Evolutionary conservation across 768 basidiomycete species (phyloP).

Genomic region (Cystobasidium onofrii): DNA sequence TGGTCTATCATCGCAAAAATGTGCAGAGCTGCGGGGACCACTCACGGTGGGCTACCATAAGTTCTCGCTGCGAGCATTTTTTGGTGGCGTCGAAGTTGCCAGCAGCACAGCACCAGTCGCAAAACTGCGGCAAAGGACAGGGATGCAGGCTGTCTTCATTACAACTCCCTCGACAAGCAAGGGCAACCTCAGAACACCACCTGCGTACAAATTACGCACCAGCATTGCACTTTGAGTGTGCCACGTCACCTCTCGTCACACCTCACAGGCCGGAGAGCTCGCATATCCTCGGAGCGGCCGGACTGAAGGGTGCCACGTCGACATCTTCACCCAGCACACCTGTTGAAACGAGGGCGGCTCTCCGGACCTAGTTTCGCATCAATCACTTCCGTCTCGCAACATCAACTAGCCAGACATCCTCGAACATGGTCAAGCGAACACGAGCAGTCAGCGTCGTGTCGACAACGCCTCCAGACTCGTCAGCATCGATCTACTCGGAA

Average conservation of each 20-base stretch:
- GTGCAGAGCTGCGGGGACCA: too few species aligned
- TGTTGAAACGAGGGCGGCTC: neutral
- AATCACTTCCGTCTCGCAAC: neutral
- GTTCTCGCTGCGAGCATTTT: too few species aligned
- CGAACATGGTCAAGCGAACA: slow-evolving; percentile 1
- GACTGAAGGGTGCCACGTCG: neutral
- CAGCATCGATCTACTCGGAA: neutral
- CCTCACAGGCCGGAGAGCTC: neutral
- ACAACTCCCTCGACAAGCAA: too few species aligned
- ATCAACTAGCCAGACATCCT: neutral
- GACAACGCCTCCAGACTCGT: neutral
- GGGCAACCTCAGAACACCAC: too few species aligned
- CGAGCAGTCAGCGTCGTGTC: neutral
- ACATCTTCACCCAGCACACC: neutral
- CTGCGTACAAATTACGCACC: too few species aligned
- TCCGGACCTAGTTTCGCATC: neutral
- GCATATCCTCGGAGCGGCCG: neutral
- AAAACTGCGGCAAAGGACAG: too few species aligned
- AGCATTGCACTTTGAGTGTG: neutral
- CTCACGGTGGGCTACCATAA: too few species aligned
- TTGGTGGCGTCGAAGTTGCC: too few species aligned
- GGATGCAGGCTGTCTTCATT: too few species aligned
- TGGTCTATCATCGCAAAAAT: too few species aligned
- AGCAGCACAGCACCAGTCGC: too few species aligned
- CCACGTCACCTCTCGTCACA: neutral